phyloP scores from a whole-genome alignment of 768 basidiomycete genomes.

The Panaeolus cyanescens region DNA sequence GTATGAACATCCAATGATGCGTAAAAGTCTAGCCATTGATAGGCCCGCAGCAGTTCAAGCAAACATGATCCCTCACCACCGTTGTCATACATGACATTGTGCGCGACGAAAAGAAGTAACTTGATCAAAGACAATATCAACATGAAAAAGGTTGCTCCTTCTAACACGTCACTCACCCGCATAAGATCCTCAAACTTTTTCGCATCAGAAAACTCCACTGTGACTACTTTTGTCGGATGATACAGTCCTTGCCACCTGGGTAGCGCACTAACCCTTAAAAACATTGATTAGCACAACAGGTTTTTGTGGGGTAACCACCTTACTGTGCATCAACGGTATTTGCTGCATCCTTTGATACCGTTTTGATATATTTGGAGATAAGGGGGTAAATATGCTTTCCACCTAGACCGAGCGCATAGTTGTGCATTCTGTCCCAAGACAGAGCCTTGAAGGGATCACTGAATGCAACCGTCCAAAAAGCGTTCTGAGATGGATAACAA shows the following conservation, averaged over 20 bases:
- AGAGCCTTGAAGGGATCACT: slow-evolving; percentile 26
- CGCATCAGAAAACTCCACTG: slow-evolving; percentile 6
- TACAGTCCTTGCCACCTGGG: neutral
- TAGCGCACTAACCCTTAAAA: no score
- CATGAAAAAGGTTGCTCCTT: slow-evolving; percentile 10
- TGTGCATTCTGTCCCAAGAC: slow-evolving; percentile 34
- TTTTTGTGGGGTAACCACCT: no score
- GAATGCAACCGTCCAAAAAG: neutral
- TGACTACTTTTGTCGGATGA: neutral
- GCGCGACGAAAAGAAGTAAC: neutral
- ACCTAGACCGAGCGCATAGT: slow-evolving; percentile 24
- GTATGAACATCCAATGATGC: slow-evolving; percentile 32
- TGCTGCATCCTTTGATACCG: no score
- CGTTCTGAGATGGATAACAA: neutral
- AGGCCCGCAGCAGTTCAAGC: slow-evolving; percentile 24
- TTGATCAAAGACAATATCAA: neutral
- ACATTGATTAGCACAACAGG: no score
- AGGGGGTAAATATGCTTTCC: slow-evolving; percentile 26
- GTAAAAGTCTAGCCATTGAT: slow-evolving; percentile 29
- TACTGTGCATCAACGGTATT: no score
- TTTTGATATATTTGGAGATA: neutral
- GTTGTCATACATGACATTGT: neutral
- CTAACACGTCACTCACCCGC: slow-evolving; percentile 1
- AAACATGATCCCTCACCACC: slow-evolving; percentile 23
- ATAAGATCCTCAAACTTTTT: neutral